A percentile compares a stretch with the other conserved stretches of the same genome.
phyloP scores from a whole-genome alignment of 352 stramenopile genomes.

The Saprolegnia diclina region DNA sequence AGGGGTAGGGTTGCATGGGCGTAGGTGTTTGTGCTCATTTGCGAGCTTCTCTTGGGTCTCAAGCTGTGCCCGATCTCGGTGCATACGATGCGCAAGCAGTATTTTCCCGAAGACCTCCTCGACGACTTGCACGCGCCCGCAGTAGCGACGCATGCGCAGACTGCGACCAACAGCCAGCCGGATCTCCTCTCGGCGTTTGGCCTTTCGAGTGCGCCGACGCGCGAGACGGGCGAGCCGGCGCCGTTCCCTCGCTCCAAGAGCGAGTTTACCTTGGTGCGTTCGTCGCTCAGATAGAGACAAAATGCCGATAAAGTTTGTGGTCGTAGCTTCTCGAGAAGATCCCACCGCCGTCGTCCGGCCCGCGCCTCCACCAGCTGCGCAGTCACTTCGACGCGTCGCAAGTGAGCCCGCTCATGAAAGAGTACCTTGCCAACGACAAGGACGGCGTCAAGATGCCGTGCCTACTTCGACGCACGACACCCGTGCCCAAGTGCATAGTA shows the following conservation, averaged over 20 bases:
- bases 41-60: slow-evolving; percentile 61
- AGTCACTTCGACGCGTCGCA: slow-evolving; percentile 74
- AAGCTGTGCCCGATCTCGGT: slow-evolving; percentile 59
- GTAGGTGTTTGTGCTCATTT: slow-evolving; percentile 62
- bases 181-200: slow-evolving; percentile 33
- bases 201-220: not conserved
- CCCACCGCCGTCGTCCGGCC: not conserved
- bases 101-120: slow-evolving; percentile 69
- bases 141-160: slow-evolving; percentile 30
- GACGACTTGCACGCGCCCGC: slow-evolving; percentile 36
- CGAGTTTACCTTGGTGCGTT: not conserved
- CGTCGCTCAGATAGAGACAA: no score
- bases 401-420: slow-evolving; percentile 71
- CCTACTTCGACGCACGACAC: slow-evolving; percentile 70
- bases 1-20: not conserved
- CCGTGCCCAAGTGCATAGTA: slow-evolving; percentile 55
- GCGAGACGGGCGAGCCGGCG: not conserved
- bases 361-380: slow-evolving; percentile 59
- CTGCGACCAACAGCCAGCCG: slow-evolving; percentile 47
- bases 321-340: not conserved
- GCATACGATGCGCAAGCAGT: slow-evolving; percentile 58
- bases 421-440: slow-evolving; percentile 41
- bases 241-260: not conserved
- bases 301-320: no score
- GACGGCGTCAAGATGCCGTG: slow-evolving; percentile 52